A percentile compares a stretch with the other conserved stretches of the same genome.
phyloP scores from a whole-genome alignment of 2,329 filamentous ascomycete species.

The Monilinia polystroma region DNA sequence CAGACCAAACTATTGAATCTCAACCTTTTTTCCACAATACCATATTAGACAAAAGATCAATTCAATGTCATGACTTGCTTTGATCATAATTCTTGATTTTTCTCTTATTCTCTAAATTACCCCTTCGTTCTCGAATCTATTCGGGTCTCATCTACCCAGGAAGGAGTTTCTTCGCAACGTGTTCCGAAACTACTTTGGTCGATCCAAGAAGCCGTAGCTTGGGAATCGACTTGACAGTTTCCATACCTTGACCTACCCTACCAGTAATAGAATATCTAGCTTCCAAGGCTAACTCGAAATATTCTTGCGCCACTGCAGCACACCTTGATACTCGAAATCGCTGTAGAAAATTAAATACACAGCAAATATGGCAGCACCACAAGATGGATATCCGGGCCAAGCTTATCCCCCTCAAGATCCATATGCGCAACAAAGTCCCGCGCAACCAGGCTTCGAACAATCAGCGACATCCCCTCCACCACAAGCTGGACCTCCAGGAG shows the following conservation, averaged over 20 bases:
- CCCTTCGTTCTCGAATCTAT: neutral
- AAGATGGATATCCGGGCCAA: constrained; percentile 51
- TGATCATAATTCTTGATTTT: constrained; percentile 21
- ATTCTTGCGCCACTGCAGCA: constrained; percentile 21
- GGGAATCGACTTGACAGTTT: constrained; percentile 22
- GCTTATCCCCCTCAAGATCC: constrained; percentile 45
- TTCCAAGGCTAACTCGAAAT: constrained; percentile 24
- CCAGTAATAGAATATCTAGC: constrained; percentile 24
- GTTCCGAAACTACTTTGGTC: constrained; percentile 31
- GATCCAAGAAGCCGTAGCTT: constrained; percentile 23
- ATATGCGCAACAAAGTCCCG: constrained; percentile 46
- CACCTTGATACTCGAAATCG: constrained; percentile 2
- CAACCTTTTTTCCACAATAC: neutral
- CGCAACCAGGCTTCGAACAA: constrained; percentile 39
- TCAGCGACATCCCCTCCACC: constrained; percentile 34
- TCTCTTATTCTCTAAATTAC: constrained; percentile 25
- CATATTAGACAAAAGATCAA: constrained; percentile 7
- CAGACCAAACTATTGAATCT: neutral
- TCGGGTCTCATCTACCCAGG: constrained; percentile 22
- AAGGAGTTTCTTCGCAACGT: constrained; percentile 34
- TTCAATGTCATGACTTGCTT: constrained; percentile 31
- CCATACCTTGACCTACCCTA: constrained; percentile 23
- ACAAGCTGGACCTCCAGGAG: constrained; percentile 41
- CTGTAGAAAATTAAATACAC: constrained; percentile 10
- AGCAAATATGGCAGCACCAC: constrained; percentile 49